Percentiles rank a stretch among this genome's conserved stretches.
These are phyloP conservation scores for Trapa incisa DNA, from an alignment of 345 rosid genomes.

Conservation along the genomic window DNA sequence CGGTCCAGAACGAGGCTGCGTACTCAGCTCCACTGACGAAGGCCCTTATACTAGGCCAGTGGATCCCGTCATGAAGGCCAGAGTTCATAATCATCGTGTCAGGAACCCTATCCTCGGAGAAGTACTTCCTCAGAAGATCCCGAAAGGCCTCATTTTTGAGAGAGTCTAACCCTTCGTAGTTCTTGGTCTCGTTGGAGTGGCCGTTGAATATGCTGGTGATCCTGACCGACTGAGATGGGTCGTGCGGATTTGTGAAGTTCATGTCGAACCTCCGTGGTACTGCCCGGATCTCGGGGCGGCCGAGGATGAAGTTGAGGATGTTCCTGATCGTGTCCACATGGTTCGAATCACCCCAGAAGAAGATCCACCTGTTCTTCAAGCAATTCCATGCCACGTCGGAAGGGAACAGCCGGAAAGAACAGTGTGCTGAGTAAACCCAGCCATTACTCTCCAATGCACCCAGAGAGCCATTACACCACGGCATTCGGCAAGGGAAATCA, in stretches of 20 bases:
- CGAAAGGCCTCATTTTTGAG: conserved; percentile 47
- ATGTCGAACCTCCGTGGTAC: conserved; percentile 83
- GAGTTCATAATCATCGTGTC: conserved; percentile 79
- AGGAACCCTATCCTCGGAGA: conserved; percentile 54
- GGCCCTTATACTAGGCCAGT: conserved; percentile 39
- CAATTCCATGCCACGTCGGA: conserved; percentile 69
- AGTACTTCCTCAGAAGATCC: conserved; percentile 54
- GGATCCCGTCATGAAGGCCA: conserved; percentile 80
- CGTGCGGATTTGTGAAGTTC: conserved; percentile 56
- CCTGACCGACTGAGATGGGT: conserved; percentile 52
- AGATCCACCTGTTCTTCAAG: conserved; percentile 63
- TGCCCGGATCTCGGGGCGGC: conserved; percentile 41
- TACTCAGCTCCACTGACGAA: conserved; percentile 49
- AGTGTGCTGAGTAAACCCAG: conserved; percentile 88
- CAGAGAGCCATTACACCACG: conserved; percentile 79
- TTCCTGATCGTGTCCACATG: conserved; percentile 87
- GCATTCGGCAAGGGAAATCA: conserved; percentile 50
- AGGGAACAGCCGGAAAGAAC: conserved; percentile 54
- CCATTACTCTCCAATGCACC: conserved; percentile 85
- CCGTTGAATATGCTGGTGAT: conserved; percentile 95
- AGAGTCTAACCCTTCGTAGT: conserved; percentile 83
- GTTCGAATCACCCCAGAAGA: conserved; percentile 98
- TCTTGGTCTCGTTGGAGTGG: conserved; percentile 71
- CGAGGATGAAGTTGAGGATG: conserved; percentile 67
- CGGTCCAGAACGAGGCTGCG: conserved; percentile 69